Evolutionary conservation across 2,329 filamentous ascomycete species (phyloP).

Genomic region (Aspergillus sp.): DNA sequence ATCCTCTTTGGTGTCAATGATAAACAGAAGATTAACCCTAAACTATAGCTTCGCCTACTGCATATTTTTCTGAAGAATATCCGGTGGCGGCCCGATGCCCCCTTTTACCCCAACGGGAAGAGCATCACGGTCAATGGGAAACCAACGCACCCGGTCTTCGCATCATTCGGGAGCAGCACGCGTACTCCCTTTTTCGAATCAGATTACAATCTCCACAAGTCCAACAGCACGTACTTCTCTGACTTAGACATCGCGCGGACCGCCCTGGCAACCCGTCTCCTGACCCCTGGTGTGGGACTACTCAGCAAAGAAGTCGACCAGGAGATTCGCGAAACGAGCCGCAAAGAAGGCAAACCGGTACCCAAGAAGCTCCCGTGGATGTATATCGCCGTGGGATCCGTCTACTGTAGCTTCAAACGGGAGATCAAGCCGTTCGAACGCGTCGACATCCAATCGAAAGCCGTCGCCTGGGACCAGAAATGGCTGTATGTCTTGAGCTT

Average conservation of each 20-base stretch:
- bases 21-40: slow-evolving; percentile 1
- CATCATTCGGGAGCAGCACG: slow-evolving; percentile 58
- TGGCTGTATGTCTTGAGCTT: slow-evolving; percentile 72
- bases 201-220: slow-evolving; percentile 80
- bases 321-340: slow-evolving; percentile 42
- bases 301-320: slow-evolving; percentile 46
- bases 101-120: slow-evolving; percentile 35
- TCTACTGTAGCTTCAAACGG: slow-evolving; percentile 63
- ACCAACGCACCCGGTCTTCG: slow-evolving; percentile 58
- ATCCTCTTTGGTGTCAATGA: not conserved
- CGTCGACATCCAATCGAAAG: slow-evolving; percentile 65
- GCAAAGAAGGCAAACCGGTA: slow-evolving; percentile 46
- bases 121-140: slow-evolving; percentile 24
- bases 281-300: slow-evolving; percentile 49
- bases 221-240: slow-evolving; percentile 76
- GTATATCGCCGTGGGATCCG: slow-evolving; percentile 61
- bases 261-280: slow-evolving; percentile 64
- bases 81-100: slow-evolving; percentile 42
- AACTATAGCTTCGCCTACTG: slow-evolving; percentile 48
- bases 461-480: slow-evolving; percentile 71
- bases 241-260: slow-evolving; percentile 79
- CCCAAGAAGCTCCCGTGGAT: slow-evolving; percentile 42
- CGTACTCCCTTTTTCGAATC: slow-evolving; percentile 66
- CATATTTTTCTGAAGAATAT: slow-evolving; percentile 50
- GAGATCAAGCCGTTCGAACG: slow-evolving; percentile 62